A percentile compares a stretch with the other conserved stretches of the same genome.
These are phyloP conservation scores for Canna indica DNA, from an alignment of 176 grass and related monocot species.

Conservation along the genomic window DNA sequence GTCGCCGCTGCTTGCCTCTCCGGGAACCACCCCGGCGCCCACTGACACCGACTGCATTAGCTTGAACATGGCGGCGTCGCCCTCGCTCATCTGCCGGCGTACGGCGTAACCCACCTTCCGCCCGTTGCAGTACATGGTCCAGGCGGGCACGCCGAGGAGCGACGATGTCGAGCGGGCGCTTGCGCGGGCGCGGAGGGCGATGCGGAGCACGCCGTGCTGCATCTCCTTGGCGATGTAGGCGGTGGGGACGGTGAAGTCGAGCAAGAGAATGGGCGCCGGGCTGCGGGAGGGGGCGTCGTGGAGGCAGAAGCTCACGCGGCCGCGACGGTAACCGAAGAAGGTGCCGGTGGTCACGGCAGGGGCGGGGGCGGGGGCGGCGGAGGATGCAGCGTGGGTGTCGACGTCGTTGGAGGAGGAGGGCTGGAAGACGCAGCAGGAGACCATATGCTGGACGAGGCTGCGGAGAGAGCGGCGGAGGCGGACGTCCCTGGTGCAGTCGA, in stretches of 20 bases:
- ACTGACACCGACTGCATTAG: conserved; percentile 52
- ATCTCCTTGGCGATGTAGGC: conserved; percentile 48
- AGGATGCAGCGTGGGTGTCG: background rate
- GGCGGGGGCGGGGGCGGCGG: background rate
- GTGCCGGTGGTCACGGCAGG: conserved; percentile 35
- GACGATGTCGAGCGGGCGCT: background rate
- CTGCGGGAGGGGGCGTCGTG: conserved; percentile 28
- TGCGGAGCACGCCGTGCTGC: conserved; percentile 45
- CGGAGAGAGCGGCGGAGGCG: conserved; percentile 23
- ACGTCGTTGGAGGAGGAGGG: background rate
- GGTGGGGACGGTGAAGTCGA: conserved; percentile 44
- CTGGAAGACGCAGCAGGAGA: conserved; percentile 10
- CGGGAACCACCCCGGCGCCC: conserved; percentile 51
- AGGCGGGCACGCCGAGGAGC: conserved; percentile 36
- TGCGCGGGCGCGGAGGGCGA: conserved; percentile 52
- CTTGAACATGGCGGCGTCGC: conserved; percentile 40
- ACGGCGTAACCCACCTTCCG: conserved; percentile 61
- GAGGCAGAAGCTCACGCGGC: conserved; percentile 51
- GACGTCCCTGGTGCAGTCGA: conserved; percentile 27
- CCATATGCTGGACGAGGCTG: conserved; percentile 14
- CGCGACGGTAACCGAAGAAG: conserved; percentile 52
- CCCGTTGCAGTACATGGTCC: conserved; percentile 92
- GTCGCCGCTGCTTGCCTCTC: conserved; percentile 25
- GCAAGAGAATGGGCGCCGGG: conserved; percentile 36
- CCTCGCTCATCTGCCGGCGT: conserved; percentile 32